Evolutionary conservation across 2,329 filamentous ascomycete species (phyloP), one percentile per base, ranked within the genome.

Genomic region (Juglanconis sp.): DNA sequence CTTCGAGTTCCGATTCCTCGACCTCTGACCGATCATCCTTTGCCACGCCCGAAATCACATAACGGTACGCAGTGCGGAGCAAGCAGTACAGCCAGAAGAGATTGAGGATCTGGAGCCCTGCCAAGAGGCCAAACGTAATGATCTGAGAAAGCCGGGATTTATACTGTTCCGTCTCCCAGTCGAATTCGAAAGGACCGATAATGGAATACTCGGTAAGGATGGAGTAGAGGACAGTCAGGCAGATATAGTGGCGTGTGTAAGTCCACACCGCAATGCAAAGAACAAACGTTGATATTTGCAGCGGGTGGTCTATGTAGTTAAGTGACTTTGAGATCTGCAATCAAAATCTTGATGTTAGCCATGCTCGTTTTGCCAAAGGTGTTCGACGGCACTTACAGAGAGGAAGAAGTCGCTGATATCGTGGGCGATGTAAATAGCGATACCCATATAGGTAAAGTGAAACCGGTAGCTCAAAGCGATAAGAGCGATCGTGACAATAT

Each of bases 341-440:
- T 4, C 11, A 15, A 35, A 30, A 24, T 24, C 24, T 24, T 24
- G 24, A 24, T 24, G 24, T 24, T 24, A 24, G 24, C 24, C 24
- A 24, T 24, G 24, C 24, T 24, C 24, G 24, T 24, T 24, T 24
- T 24, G 2, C 24, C 24, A 24, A 24, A 24, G 24, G 24, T 24
- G 24, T 24, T 68, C 55, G 66, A 62, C 50, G 7, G 46, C 24
- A 77, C 88, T 76, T 84, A 93, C 90, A 42, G 94, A 93, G 49
- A 97, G 83, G 84, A 97, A 97, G 77, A 97, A 96, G 74, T 97
- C 93, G 62, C 88, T 92, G 64, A 97, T 90, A 71, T 98, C 93
- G 75, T 96, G 92, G 9, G 93, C 96, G 64, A 95, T 92, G 75
- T 96, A 98, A 38, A 98, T 92, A 24, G 92, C 91, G 58, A 97